phyloP scores from a whole-genome alignment of 139 green algal species.

The Haematococcus sp. region DNA sequence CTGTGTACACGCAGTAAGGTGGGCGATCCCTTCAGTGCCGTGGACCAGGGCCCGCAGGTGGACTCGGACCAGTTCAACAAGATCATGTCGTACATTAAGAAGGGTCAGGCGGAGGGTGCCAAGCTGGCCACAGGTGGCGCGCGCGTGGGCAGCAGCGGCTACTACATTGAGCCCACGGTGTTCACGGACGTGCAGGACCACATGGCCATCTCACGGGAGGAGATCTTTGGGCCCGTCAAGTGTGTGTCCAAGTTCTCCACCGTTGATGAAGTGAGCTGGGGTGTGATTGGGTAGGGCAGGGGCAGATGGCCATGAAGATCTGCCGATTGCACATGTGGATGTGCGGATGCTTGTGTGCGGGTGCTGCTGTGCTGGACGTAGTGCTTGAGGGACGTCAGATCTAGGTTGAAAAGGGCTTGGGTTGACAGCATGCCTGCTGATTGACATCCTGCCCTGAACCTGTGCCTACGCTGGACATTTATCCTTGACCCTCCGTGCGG shows the following conservation, averaged over 20 bases:
- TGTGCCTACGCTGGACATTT: too few relatives aligned
- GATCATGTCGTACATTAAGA: constrained; percentile 54
- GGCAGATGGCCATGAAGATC: background rate
- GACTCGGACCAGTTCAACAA: constrained; percentile 71
- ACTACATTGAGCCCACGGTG: constrained; percentile 49
- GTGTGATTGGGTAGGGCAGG: background rate
- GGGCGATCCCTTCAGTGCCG: constrained; percentile 51
- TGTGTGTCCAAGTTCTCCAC: constrained; percentile 66
- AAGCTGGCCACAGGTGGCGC: constrained; percentile 39
- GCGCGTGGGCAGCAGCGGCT: constrained; percentile 45
- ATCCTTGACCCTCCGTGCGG: too few relatives aligned
- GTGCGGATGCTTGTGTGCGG: background rate
- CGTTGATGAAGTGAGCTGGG: constrained; percentile 63
- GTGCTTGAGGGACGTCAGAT: too few relatives aligned
- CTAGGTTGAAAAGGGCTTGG: too few relatives aligned
- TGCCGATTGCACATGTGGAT: background rate
- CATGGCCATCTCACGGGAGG: constrained; percentile 60
- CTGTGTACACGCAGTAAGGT: constrained; percentile 14
- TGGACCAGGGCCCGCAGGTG: constrained; percentile 59
- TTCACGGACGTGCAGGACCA: constrained; percentile 36
- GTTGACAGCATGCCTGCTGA: too few relatives aligned
- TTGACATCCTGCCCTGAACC: too few relatives aligned
- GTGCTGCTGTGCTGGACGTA: too few relatives aligned
- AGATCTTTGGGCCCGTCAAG: constrained; percentile 72
- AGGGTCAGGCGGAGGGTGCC: constrained; percentile 50